These are phyloP conservation scores for Mucuna pruriens DNA, from an alignment of 306 rosid genomes.

Conservation along the genomic window DNA sequence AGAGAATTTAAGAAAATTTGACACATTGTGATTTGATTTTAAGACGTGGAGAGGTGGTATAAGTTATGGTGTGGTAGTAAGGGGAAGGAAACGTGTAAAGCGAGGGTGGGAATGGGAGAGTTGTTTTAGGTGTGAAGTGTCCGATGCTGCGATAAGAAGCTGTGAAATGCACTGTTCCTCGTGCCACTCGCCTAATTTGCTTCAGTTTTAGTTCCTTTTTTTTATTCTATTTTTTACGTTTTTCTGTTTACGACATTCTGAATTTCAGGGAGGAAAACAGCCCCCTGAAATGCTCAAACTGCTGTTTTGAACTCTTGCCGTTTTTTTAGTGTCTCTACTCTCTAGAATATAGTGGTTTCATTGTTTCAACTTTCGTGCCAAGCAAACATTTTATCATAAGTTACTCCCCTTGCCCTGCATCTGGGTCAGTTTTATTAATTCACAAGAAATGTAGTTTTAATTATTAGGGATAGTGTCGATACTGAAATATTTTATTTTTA, in stretches of 20 bases:
- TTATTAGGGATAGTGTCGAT: background rate
- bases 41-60: slow-evolving; percentile 34
- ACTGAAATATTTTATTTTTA: background rate
- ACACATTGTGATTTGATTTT: background rate
- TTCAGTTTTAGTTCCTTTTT: background rate
- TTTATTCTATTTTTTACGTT: background rate
- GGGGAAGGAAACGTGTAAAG: slow-evolving; percentile 44
- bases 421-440: background rate
- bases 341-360: too few species aligned
- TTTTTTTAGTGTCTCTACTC: too few species aligned
- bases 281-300: background rate
- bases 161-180: slow-evolving; percentile 19
- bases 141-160: slow-evolving; percentile 64
- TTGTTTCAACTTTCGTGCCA: background rate
- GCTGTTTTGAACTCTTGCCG: slow-evolving; percentile 6
- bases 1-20: slow-evolving; percentile 14
- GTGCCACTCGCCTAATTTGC: background rate
- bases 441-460: background rate
- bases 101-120: background rate
- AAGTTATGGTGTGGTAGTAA: background rate
- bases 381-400: background rate
- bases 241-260: background rate
- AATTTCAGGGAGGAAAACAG: background rate
- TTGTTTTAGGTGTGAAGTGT: background rate
- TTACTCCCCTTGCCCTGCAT: background rate